A percentile compares a stretch with the other conserved stretches of the same genome.
These are phyloP conservation scores for Diaporthe destruens DNA, from an alignment of 2,329 filamentous ascomycete species.

Conservation along the genomic window DNA sequence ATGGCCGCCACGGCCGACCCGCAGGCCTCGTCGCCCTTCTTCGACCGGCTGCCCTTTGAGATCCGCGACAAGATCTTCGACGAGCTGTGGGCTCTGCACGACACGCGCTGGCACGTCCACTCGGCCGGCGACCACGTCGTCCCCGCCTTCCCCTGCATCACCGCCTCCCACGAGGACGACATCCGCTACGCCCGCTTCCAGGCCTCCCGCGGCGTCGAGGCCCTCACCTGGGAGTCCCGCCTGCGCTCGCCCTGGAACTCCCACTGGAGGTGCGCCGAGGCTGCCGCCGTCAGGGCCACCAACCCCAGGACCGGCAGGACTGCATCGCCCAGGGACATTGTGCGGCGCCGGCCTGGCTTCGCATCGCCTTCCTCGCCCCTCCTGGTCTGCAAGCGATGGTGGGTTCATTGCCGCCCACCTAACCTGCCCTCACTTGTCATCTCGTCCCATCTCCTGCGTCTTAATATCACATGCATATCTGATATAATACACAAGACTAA, in stretches of 20 bases:
- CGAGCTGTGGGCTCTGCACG: constrained; percentile 46
- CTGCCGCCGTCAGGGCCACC: constrained; percentile 26
- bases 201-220: constrained; percentile 29
- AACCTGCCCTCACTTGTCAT: too few species aligned
- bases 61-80: constrained; percentile 50
- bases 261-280: constrained; percentile 41
- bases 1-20: constrained; percentile 56
- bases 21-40: constrained; percentile 56
- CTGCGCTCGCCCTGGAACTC: constrained; percentile 38
- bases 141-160: constrained; percentile 43
- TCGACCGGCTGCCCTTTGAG: constrained; percentile 48
- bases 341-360: constrained; percentile 1
- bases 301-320: constrained; percentile 12
- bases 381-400: constrained; percentile 48
- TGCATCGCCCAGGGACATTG: constrained; percentile 16
- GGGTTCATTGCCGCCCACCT: constrained; percentile 17
- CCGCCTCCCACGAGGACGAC: constrained; percentile 41
- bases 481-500: background rate
- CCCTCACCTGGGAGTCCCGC: constrained; percentile 37
- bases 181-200: constrained; percentile 36
- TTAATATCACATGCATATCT: too few species aligned
- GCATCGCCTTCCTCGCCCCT: constrained; percentile 43
- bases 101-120: constrained; percentile 45
- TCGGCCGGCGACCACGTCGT: constrained; percentile 20
- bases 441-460: too few species aligned